Percentiles rank a stretch among this genome's conserved stretches.
These are phyloP conservation scores for Candida freyschussii DNA, from an alignment of 1,139 yeast species.

Conservation along the genomic window DNA sequence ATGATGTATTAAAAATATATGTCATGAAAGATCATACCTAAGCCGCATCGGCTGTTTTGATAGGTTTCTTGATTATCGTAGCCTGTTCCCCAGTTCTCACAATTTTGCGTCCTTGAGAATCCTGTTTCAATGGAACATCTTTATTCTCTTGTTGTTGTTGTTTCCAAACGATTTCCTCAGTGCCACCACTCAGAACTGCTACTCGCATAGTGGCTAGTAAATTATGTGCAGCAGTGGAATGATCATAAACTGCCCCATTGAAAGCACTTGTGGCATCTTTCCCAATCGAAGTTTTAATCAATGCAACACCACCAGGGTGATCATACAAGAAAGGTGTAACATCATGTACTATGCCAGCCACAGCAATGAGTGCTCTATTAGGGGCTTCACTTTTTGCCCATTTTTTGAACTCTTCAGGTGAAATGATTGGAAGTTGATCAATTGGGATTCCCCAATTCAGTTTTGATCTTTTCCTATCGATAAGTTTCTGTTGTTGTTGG, in stretches of 20 bases:
- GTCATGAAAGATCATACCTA: too few species aligned
- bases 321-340: constrained; percentile 77
- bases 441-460: constrained; percentile 77
- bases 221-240: constrained; percentile 69
- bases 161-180: constrained; percentile 82
- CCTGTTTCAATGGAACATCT: constrained; percentile 47
- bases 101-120: constrained; percentile 46
- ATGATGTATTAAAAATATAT: too few species aligned
- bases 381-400: constrained; percentile 32
- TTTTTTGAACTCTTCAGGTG: constrained; percentile 46
- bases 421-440: constrained; percentile 53
- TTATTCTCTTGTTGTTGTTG: constrained; percentile 52
- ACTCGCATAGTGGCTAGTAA: constrained; percentile 71
- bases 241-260: constrained; percentile 80
- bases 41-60: constrained; percentile 27
- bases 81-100: constrained; percentile 60
- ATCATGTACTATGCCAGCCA: constrained; percentile 66
- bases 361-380: constrained; percentile 38
- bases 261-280: constrained; percentile 97
- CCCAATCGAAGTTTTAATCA: constrained; percentile 81
- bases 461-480: constrained; percentile 57
- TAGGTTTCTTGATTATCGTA: constrained; percentile 30
- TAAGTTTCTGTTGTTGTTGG: constrained; percentile 60
- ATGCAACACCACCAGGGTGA: constrained; percentile 96
- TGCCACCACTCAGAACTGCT: constrained; percentile 71